Conservation (phyloP, 2,329 filamentous ascomycete species). For the Pestalotiopsis sp. region DNA sequence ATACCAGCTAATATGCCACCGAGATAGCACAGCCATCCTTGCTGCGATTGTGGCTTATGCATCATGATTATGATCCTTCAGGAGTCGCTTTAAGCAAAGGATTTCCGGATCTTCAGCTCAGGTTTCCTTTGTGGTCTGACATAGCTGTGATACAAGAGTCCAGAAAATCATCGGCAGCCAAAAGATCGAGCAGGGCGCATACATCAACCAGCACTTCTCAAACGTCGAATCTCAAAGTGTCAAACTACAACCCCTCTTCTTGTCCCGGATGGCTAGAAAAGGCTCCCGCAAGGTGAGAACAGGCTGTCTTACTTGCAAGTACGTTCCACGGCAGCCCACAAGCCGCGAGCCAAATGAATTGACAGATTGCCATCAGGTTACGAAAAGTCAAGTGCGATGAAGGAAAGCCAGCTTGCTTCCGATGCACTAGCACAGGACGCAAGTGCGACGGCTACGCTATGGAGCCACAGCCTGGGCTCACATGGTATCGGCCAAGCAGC, state of each 20-base stretch:
- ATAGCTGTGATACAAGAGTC: not conserved
- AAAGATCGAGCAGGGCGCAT: not conserved
- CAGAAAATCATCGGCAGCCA: not conserved
- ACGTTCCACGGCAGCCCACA: not conserved
- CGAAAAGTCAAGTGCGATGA: constrained; percentile 14
- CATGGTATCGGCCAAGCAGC: constrained; percentile 39
- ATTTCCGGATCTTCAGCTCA: too few species aligned
- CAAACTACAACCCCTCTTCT: not conserved
- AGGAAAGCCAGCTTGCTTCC: constrained; percentile 13
- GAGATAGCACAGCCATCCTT: too few species aligned
- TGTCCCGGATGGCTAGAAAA: constrained; percentile 15
- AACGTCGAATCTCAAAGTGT: not conserved
- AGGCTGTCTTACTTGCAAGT: constrained; percentile 13
- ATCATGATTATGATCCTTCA: too few species aligned
- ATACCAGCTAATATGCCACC: too few species aligned
- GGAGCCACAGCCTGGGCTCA: constrained; percentile 19
- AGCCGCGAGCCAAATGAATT: not conserved
- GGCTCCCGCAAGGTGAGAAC: constrained; percentile 11
- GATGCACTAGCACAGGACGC: constrained; percentile 30
- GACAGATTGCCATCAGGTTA: not conserved
- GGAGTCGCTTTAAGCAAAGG: too few species aligned
- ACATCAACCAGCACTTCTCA: not conserved
- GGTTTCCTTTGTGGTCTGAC: not conserved
- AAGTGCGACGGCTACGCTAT: constrained; percentile 36
- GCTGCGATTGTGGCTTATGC: too few species aligned